Conservation (phyloP, 2,329 filamentous ascomycete genomes). For the Ilyonectria destructans region DNA sequence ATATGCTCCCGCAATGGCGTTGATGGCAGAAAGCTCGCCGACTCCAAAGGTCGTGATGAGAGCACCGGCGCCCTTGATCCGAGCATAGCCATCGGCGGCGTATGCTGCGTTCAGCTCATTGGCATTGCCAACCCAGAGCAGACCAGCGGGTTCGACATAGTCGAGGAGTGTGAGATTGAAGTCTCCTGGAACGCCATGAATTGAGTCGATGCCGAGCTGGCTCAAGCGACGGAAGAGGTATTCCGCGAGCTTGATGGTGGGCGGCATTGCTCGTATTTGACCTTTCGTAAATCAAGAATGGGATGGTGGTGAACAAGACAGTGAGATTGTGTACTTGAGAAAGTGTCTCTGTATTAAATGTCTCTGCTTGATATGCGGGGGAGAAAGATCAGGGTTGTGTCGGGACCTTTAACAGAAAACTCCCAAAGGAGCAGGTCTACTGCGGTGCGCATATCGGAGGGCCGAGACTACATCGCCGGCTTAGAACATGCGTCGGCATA, state of each 20-base stretch:
- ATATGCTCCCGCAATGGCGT: constrained; percentile 73
- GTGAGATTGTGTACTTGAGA: not conserved
- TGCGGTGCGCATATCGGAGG: not conserved
- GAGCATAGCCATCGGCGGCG: constrained; percentile 71
- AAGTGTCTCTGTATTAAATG: not conserved
- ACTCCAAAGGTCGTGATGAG: constrained; percentile 75
- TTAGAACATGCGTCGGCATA: not conserved
- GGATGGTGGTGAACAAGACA: constrained; percentile 58
- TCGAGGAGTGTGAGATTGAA: constrained; percentile 59
- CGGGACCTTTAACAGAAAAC: not conserved
- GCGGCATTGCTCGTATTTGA: constrained; percentile 6
- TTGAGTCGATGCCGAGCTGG: constrained; percentile 67
- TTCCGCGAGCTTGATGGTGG: constrained; percentile 23
- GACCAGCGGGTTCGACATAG: constrained; percentile 55
- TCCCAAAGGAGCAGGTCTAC: not conserved
- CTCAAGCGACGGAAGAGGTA: constrained; percentile 33
- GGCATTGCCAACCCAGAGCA: constrained; percentile 66
- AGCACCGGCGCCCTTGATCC: constrained; percentile 66
- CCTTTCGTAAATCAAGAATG: not conserved
- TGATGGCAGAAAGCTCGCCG: constrained; percentile 71
- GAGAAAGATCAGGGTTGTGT: not conserved
- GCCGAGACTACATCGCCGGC: not conserved
- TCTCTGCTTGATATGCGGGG: constrained; percentile 6
- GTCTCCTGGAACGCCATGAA: constrained; percentile 67
- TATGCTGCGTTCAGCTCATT: constrained; percentile 74